Evolutionary conservation across 345 rosid genomes (phyloP).

Genomic region (Ceriops tagal): DNA sequence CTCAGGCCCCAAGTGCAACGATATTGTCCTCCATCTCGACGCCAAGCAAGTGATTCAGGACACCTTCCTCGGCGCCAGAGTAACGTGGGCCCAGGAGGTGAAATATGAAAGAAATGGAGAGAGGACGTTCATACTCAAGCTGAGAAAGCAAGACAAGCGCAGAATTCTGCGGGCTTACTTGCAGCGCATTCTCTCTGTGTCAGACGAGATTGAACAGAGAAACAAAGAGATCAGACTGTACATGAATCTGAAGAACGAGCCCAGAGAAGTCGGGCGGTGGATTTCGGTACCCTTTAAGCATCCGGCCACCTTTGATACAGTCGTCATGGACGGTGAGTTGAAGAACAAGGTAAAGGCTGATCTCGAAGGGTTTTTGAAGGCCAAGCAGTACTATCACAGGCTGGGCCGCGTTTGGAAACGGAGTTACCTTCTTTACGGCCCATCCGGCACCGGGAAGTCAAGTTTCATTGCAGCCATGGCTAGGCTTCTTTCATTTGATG

Average conservation of each 20-base stretch:
- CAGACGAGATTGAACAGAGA: conserved; percentile 19
- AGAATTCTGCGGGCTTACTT: conserved; percentile 21
- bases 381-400: conserved; percentile 24
- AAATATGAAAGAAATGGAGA: not conserved
- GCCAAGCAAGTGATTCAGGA: conserved; percentile 11
- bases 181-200: conserved; percentile 22
- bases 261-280: conserved; percentile 15
- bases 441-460: conserved; percentile 28
- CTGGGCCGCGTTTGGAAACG: conserved; percentile 27
- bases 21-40: conserved; percentile 26
- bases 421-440: conserved; percentile 27
- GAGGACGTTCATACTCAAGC: conserved; percentile 6
- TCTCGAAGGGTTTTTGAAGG: conserved; percentile 24
- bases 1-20: conserved; percentile 22
- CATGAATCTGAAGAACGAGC: conserved; percentile 8
- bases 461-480: conserved; percentile 31
- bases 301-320: conserved; percentile 32
- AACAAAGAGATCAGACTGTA: conserved; percentile 20
- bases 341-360: conserved; percentile 26
- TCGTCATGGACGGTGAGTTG: conserved; percentile 23
- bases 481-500: conserved; percentile 20
- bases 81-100: conserved; percentile 17
- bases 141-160: conserved; percentile 23
- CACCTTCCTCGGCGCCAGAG: conserved; percentile 18
- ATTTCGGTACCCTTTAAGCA: conserved; percentile 20